These are phyloP conservation scores for Cystobasidium tubakii DNA, from an alignment of 768 basidiomycete genomes.

Conservation along the genomic window DNA sequence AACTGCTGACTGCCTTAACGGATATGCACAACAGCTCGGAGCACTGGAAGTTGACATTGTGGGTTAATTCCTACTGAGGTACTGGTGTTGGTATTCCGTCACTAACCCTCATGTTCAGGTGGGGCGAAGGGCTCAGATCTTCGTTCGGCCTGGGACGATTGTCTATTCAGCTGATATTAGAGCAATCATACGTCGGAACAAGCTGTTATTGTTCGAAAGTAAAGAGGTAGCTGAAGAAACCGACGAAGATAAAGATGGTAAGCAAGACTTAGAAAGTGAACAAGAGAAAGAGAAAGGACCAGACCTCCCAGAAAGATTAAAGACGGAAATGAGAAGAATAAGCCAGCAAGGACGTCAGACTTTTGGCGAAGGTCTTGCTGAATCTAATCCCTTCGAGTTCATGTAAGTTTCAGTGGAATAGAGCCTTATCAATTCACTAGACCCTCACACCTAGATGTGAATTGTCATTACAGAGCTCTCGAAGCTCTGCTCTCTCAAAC, in stretches of 20 bases:
- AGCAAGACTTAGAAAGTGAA: background rate
- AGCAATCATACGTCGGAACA: conserved; percentile 24
- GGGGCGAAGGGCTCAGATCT: conserved; percentile 15
- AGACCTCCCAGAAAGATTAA: background rate
- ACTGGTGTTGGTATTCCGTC: background rate
- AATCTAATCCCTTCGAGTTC: conserved; percentile 26
- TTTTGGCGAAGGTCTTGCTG: background rate
- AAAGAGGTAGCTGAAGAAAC: background rate
- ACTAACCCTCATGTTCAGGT: conserved; percentile 2
- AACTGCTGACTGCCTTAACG: background rate
- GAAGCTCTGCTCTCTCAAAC: conserved; percentile 23
- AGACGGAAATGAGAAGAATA: conserved; percentile 16
- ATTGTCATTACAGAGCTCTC: conserved; percentile 19
- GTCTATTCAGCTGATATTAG: conserved; percentile 19
- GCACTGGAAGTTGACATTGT: conserved; percentile 28
- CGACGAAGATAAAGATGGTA: background rate
- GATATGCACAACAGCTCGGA: conserved; percentile 1
- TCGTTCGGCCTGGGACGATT: conserved; percentile 27
- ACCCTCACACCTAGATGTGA: no score
- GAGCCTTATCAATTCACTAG: background rate
- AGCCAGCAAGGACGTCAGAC: conserved; percentile 5
- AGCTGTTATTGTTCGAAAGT: conserved; percentile 19
- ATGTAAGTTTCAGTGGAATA: conserved; percentile 12
- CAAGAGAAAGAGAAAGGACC: background rate
- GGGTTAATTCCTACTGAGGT: background rate